Percentiles rank a stretch among this genome's conserved stretches.
Conservation (phyloP, 2,329 filamentous ascomycete genomes). For the Gnomoniopsis smithogilvyi region DNA sequence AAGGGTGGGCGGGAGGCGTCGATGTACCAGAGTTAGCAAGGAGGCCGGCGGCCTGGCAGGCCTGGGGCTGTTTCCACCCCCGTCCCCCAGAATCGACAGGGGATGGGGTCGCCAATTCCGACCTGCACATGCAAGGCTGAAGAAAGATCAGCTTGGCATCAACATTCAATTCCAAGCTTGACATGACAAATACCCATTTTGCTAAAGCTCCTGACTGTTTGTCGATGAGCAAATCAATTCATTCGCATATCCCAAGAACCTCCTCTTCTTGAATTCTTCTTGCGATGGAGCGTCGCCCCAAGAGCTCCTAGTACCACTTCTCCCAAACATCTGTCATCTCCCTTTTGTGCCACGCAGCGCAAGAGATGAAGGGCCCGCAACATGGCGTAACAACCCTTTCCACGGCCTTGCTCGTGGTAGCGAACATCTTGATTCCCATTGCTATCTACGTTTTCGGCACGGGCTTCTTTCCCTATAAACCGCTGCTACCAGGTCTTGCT, state of each 20-base stretch:
- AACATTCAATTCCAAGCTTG: conserved; percentile 5
- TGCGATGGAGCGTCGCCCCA: conserved; percentile 16
- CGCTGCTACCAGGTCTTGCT: conserved; percentile 82
- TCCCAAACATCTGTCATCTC: not conserved
- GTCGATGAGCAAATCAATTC: conserved; percentile 1
- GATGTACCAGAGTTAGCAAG: not conserved
- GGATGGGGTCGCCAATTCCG: too few relatives aligned
- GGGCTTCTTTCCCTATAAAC: conserved; percentile 98
- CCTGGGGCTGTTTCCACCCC: too few relatives aligned
- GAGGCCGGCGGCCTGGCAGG: too few relatives aligned
- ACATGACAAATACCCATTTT: not conserved
- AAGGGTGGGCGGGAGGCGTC: too few relatives aligned
- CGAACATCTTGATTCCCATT: conserved; percentile 75
- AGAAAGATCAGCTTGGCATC: not conserved
- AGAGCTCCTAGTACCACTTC: conserved; percentile 4
- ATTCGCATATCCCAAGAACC: not conserved
- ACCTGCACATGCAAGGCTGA: conserved; percentile 17
- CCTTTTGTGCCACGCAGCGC: conserved; percentile 1
- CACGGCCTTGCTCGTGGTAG: conserved; percentile 52
- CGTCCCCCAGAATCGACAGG: not conserved
- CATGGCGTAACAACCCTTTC: conserved; percentile 26
- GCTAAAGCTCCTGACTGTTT: not conserved
- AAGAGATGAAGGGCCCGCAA: conserved; percentile 26
- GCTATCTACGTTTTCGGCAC: conserved; percentile 76
- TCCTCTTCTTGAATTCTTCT: not conserved